Evolutionary conservation across 257 asterid genomes (phyloP).

Genomic region (Nicotiana otophora): DNA sequence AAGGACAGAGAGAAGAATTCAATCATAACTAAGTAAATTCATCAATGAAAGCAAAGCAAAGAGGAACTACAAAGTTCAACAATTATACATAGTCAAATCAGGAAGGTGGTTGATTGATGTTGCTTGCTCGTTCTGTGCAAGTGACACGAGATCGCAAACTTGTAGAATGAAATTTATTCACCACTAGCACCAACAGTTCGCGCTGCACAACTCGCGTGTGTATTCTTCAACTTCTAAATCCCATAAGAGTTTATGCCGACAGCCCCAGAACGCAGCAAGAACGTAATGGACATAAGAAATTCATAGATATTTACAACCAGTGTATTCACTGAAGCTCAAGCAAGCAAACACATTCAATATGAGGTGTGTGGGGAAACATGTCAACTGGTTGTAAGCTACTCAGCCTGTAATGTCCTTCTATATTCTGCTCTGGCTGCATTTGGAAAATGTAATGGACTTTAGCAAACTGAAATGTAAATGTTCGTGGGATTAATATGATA

Average conservation of each 20-base stretch:
- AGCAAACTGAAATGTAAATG: slow-evolving; percentile 5
- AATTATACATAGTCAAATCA: no score
- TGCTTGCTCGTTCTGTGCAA: no score
- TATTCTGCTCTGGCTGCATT: slow-evolving; percentile 59
- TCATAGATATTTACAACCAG: background rate
- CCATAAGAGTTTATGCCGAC: background rate
- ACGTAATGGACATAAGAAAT: background rate
- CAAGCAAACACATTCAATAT: slow-evolving; percentile 91
- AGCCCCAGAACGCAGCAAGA: background rate
- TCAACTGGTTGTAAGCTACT: slow-evolving; percentile 86
- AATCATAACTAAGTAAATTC: no score
- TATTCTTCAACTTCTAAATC: background rate
- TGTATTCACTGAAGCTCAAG: slow-evolving; percentile 51
- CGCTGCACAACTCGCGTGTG: background rate
- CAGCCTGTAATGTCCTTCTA: slow-evolving; percentile 65
- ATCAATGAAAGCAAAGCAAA: no score
- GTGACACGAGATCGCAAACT: no score
- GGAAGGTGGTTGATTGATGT: no score
- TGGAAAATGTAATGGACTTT: background rate
- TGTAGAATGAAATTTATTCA: no score
- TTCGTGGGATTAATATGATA: background rate
- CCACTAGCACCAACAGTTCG: no score
- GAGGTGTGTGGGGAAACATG: slow-evolving; percentile 99
- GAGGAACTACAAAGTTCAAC: no score
- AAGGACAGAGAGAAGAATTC: no score